Evolutionary conservation across 169 alveolate genomes (phyloP), one percentile per base, ranked within the genome.

Genomic region (Perkinsus marinus): DNA sequence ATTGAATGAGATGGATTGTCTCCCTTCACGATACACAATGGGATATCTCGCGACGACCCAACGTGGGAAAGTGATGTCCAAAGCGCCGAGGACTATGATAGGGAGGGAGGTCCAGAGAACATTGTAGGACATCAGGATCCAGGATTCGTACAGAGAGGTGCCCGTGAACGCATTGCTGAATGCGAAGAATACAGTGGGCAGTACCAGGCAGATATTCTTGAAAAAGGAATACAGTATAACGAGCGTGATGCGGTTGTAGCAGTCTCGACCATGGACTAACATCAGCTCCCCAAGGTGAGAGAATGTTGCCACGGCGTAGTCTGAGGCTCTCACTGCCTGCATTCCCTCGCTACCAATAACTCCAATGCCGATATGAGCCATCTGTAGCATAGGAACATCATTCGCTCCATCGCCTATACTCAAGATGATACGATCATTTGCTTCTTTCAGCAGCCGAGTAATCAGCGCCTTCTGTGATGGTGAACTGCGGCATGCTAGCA

Each of bases 321-420:
- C 98, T 9, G 98, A 95, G 5, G 96, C 94, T 92, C 95, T 93
- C 38, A 94, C 94, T 0, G 98, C 98, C 92, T 97, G 98, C 92
- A 96, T 92, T 9, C 99, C 99, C 94, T 98, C 99, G 89, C 96
- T 94, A 10, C 99, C 99, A 90, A 95, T 95, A 39, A 97, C 95
- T 26, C 99, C 99, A 13, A 98, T 98, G 5, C 99, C 99, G 26
- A 98, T 98, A 93, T 98, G 94, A 57, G 79, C 79, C 93, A 96
- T 98, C 95, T 97, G 96, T 39, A 99, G 97, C 99, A 99, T 99
- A 68, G 98, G 96, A 34, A 98, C 99, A 95, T 99, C 99, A 95
- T 99, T 99, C 39, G 99, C 99, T 26, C 99, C 99, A 94, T 99
- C 99, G 19, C 99, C 99, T 41, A 97, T 95, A 38, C 99, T 98